A percentile compares a stretch with the other conserved stretches of the same genome.
These are phyloP conservation scores for Polygonum maritimum DNA, from an alignment of 148 eudicot species.

Conservation along the genomic window DNA sequence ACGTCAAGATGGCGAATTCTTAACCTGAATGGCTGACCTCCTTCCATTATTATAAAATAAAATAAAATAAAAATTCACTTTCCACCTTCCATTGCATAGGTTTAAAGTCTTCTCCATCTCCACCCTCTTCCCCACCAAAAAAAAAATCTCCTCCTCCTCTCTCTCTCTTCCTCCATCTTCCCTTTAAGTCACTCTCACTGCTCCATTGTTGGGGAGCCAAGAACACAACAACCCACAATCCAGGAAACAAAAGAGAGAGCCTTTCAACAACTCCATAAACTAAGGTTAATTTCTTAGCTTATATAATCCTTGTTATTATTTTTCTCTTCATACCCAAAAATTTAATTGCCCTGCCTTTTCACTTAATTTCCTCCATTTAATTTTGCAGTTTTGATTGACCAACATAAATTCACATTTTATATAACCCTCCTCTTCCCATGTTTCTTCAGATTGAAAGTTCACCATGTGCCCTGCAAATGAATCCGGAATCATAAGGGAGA, in stretches of 20 bases:
- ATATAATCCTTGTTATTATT: background rate
- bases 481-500: conserved; percentile 12
- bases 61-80: background rate
- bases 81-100: background rate
- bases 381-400: background rate
- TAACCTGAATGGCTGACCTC: background rate
- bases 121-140: background rate
- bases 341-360: background rate
- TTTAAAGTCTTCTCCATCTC: conserved; percentile 6
- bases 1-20: too few relatives aligned
- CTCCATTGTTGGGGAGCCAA: conserved; percentile 12
- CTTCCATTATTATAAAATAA: background rate
- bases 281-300: background rate
- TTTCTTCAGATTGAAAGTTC: background rate
- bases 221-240: conserved; percentile 3
- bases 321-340: background rate
- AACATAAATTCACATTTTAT: background rate
- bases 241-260: background rate
- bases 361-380: background rate
- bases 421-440: background rate
- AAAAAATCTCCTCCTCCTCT: background rate
- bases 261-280: background rate
- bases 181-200: conserved; percentile 8
- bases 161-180: background rate
- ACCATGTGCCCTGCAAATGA: conserved; percentile 26